Base-by-base conservation (phyloP, 129 eudicot genomes). In the Scalesia atractyloides region DNA sequence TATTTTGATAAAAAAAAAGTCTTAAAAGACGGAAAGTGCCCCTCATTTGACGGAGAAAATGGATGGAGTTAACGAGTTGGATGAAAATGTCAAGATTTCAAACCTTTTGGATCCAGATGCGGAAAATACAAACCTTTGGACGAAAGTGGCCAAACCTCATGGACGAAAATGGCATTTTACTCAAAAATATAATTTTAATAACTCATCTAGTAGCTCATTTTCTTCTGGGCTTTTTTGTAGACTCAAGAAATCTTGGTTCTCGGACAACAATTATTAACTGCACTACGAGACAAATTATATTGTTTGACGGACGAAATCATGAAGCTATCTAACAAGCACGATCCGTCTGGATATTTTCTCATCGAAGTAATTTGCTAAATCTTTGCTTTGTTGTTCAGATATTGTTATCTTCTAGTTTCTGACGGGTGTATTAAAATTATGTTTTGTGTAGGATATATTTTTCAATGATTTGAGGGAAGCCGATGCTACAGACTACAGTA, bases 321-420 rank as follows among this genome's bases (percentile, higher is more conserved):
- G 96, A 76, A 83, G 73, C 82, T 73, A 74, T 84, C 83, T 17
- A 82, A 68, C 7, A 80, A 79, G 75, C 64, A 84, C 73, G 86
- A 86, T 76, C 85, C 87, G 62, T 94, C 99, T 61, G 99, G 99
- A 69, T 94, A 88, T 84, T 88, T 90, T 78, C 87, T 94, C 26
- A 80, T 90, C 41, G 98, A 93, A 72, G 97, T 78, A 80, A 78
- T 58, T 71, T 30, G 11, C 37, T 72, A n/a, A 54, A 18, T 44
- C 33, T 39, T 1, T 37, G 0, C 15, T 30, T 15, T 56, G 33
- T 14, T 71, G 37, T 69, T 46, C 49, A 22, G n/a, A 53, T 41
- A 46, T 51, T 13, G 61, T 20, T 70, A 1, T 43, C 50, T 64
- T 10, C 49, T 70, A 16, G 13, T 54, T 74, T 5, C 43, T 60